Evolutionary conservation across 2,329 filamentous ascomycete species (phyloP).

Genomic region (Clonostachys rhizophaga): DNA sequence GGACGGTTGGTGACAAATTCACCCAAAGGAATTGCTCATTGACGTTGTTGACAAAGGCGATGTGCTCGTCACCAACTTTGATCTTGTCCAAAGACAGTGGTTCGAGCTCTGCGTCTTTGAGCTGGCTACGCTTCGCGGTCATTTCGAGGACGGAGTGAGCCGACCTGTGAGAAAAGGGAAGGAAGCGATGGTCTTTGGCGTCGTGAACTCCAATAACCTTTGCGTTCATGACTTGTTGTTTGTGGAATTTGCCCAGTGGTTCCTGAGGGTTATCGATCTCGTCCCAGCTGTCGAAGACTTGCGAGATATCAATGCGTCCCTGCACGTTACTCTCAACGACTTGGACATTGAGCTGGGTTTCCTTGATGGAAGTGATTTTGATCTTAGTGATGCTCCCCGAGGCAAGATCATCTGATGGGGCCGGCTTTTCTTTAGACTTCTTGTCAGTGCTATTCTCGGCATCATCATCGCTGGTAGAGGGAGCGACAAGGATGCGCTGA

Average conservation of each 20-base stretch:
- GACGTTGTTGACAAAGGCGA: conserved; percentile 91
- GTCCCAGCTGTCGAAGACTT: conserved; percentile 84
- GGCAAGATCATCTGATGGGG: conserved; percentile 63
- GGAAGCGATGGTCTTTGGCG: conserved; percentile 82
- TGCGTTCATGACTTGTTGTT: conserved; percentile 67
- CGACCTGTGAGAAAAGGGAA: conserved; percentile 83
- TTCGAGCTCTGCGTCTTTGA: conserved; percentile 38
- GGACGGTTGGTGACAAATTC: conserved; percentile 81
- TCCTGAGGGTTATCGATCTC: conserved; percentile 78
- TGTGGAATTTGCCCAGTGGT: conserved; percentile 68
- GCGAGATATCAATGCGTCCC: conserved; percentile 89
- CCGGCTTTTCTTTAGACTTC: conserved; percentile 22
- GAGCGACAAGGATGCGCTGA: conserved; percentile 59
- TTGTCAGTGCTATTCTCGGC: conserved; percentile 35
- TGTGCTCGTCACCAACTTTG: conserved; percentile 63
- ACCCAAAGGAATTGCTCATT: conserved; percentile 80
- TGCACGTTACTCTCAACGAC: conserved; percentile 70
- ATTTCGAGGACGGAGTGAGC: conserved; percentile 83
- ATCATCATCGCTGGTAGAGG: conserved; percentile 39
- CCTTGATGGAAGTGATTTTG: conserved; percentile 77
- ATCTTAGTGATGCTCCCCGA: conserved; percentile 73
- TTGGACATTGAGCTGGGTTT: conserved; percentile 87
- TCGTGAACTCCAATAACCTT: conserved; percentile 85
- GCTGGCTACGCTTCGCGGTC: conserved; percentile 69
- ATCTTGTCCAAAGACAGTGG: conserved; percentile 70